Conservation (phyloP, 495 filamentous ascomycete species). For the Symbiotaphrina buchneri region DNA sequence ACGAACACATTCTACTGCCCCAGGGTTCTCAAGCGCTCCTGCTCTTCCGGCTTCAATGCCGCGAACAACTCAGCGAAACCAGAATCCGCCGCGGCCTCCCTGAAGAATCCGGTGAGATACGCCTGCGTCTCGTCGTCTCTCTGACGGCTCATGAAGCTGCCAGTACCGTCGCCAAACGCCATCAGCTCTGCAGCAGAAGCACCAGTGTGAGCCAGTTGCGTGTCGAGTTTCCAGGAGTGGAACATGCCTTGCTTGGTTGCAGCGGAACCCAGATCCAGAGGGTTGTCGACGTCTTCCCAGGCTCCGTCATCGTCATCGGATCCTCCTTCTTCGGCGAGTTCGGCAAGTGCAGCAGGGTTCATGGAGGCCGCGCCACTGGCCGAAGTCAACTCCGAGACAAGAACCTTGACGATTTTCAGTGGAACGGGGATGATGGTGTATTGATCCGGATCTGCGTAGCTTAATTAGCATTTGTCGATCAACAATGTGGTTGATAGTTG, state of each 20-base stretch:
- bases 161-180: conserved; percentile 39
- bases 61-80: conserved; percentile 5
- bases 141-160: conserved; percentile 33
- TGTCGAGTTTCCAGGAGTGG: conserved; percentile 15
- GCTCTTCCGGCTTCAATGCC: conserved; percentile 1
- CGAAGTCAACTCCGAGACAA: conserved; percentile 68
- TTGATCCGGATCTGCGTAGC: conserved; percentile 70
- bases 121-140: conserved; percentile 84
- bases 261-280: conserved; percentile 37
- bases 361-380: conserved; percentile 13
- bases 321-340: conserved; percentile 13
- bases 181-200: conserved; percentile 36
- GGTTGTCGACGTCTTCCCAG: conserved; percentile 77
- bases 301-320: conserved; percentile 45
- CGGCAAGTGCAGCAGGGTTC: conserved; percentile 11
- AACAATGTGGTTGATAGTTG: conserved; percentile 6
- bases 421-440: conserved; percentile 75
- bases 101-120: conserved; percentile 68
- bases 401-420: conserved; percentile 88
- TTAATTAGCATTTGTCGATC: conserved; percentile 1
- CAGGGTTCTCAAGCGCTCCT: conserved; percentile 1
- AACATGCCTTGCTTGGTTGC: conserved; percentile 17
- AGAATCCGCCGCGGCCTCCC: conserved; percentile 23
- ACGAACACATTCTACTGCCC: too few species aligned
- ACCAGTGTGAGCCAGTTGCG: not conserved